Base-by-base conservation (phyloP, 2,329 filamentous ascomycete genomes). In the Clarireedia monteithiana region DNA sequence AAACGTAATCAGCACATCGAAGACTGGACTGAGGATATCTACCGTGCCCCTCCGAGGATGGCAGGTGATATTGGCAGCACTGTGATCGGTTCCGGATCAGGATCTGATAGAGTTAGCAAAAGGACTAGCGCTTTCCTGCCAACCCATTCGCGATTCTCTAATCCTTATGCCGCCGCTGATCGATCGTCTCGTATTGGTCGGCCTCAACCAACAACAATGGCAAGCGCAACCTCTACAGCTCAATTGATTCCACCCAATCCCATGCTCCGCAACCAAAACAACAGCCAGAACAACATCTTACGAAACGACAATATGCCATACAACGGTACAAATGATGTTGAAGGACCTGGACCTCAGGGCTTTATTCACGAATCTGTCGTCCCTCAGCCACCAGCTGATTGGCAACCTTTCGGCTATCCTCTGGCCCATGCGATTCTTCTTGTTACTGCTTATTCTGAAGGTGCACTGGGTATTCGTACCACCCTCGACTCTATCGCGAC, bases 1-100 rank as follows among this genome's bases (percentile, higher is more conserved):
- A 87, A 91, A 73, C 85, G 94, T 58, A 87, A 91, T 64, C 84
- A 87, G 64, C 91, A 97, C 73, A 99, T 99, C 62, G 94, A 99
- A 71, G 92, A 96, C 66, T 99, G 94, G 94, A 87, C 86, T 14
- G 89, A 97, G 62, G 94, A 99, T 68, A 99, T 99, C 65, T 97
- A 99, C 72, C 88, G 91, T 45, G 88, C 92, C 3, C 90, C 91
- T 24, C 85, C 87, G 54, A 88, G 91, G 62, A 78, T 96, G 61
- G 81, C 86, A 3, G 94, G 84, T 17, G 83, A 96, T 65, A 75
- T 86, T 44, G 81, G 82, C 57, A 86, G 82, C 66, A 85, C 81
- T 50, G 80, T 83, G 58, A 72, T 72, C 17, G 78, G 77, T 9
- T 76, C 80, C 10, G 89, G 92, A 61, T 81, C 73, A 17, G 78